phyloP scores from a whole-genome alignment of 495 filamentous ascomycete species.

The Tuber melanosporum region DNA sequence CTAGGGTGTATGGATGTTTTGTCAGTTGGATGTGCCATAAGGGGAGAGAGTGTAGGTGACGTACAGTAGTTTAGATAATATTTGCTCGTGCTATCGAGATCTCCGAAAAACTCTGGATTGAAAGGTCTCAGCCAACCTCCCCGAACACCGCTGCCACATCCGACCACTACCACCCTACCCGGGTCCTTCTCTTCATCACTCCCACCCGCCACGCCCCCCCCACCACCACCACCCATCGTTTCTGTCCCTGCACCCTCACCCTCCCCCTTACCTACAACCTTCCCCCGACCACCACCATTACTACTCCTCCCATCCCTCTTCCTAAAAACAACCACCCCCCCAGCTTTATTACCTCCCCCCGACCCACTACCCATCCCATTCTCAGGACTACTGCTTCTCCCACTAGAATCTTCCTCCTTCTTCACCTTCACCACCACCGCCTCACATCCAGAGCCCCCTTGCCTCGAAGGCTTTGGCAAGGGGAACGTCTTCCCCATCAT shows the following conservation, averaged over 20 bases:
- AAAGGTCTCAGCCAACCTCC: slow-evolving; percentile 1
- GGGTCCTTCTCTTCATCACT: neutral
- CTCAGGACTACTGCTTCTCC: neutral
- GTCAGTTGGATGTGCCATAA: slow-evolving; percentile 10
- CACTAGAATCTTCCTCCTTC: neutral
- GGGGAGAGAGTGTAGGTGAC: slow-evolving; percentile 16
- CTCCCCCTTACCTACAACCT: neutral
- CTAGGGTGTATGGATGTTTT: slow-evolving; percentile 14
- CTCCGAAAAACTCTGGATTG: slow-evolving; percentile 25
- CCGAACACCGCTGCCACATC: neutral
- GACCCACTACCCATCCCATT: neutral
- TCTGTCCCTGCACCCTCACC: neutral
- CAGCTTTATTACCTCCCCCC: neutral
- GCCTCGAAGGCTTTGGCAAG: slow-evolving; percentile 12
- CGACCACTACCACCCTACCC: neutral
- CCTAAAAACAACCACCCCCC: neutral
- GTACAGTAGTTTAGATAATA: slow-evolving; percentile 40
- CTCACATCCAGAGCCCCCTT: neutral
- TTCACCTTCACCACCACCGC: neutral
- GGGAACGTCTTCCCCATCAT: slow-evolving; percentile 47
- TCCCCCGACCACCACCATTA: neutral
- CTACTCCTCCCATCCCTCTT: neutral
- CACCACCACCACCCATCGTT: neutral
- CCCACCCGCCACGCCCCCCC: neutral
- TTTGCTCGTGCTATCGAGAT: slow-evolving; percentile 21